A percentile compares a stretch with the other conserved stretches of the same genome.
Conservation (phyloP, 495 filamentous ascomycete species). For the Podospora pseudocomata region DNA sequence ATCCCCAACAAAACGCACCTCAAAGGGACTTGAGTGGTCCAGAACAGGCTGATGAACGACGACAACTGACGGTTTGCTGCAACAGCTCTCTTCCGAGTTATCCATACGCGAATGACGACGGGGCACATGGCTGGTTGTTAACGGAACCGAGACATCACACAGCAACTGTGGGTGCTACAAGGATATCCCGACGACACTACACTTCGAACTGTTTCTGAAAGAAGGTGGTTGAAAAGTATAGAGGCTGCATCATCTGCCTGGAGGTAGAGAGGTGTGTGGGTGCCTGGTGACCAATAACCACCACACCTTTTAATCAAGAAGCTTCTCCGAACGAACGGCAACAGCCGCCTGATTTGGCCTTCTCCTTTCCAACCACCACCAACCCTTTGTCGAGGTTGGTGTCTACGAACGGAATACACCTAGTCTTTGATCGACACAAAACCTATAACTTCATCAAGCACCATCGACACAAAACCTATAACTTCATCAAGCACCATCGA, state of each 20-base stretch:
- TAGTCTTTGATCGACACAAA: neutral
- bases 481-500: neutral
- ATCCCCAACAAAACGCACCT: constrained; percentile 5
- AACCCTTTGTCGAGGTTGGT: neutral
- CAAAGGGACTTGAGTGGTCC: neutral
- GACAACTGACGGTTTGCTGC: neutral
- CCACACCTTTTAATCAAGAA: neutral
- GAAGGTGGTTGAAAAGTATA: neutral
- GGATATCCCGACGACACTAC: no score
- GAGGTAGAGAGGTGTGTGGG: neutral
- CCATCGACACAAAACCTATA: neutral
- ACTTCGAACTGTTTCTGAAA: neutral
- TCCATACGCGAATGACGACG: constrained; percentile 1
- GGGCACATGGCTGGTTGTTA: neutral
- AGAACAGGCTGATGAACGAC: neutral
- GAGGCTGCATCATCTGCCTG: neutral
- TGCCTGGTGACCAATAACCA: neutral
- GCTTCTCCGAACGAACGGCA: neutral
- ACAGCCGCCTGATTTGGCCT: neutral
- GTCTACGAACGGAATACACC: neutral
- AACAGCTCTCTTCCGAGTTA: neutral
- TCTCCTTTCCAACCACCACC: neutral
- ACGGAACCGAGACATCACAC: neutral
- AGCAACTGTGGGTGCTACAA: no score
- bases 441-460: neutral